These are phyloP conservation scores for Mycena epipterygia DNA, from an alignment of 768 basidiomycete species.

Conservation along the genomic window DNA sequence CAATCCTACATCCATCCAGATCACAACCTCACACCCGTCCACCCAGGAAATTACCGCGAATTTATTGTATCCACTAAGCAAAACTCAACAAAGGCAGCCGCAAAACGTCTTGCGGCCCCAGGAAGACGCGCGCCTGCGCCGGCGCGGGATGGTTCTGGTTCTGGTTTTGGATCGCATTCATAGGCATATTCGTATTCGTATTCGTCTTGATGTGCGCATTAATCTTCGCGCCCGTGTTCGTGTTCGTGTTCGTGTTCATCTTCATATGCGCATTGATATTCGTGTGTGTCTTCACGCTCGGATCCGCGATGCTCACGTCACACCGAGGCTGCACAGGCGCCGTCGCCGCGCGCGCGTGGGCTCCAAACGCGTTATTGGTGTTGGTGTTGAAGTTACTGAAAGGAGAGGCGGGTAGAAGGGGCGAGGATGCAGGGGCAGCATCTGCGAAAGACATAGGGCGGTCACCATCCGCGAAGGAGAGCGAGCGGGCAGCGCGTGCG, in stretches of 20 bases:
- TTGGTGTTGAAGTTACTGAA: neutral
- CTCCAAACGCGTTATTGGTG: neutral
- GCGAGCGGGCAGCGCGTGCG: too few species aligned
- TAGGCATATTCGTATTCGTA: neutral
- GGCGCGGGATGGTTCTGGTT: too few species aligned
- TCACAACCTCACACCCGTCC: too few species aligned
- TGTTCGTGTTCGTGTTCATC: conserved; percentile 5
- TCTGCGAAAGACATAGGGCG: too few species aligned
- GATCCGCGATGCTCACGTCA: neutral
- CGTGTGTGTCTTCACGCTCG: neutral
- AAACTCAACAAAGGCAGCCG: too few species aligned
- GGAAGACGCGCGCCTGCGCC: too few species aligned
- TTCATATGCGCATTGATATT: neutral
- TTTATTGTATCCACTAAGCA: too few species aligned
- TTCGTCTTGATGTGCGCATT: neutral
- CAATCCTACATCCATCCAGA: too few species aligned
- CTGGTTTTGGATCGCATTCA: too few species aligned
- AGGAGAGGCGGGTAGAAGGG: neutral
- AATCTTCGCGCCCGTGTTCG: neutral
- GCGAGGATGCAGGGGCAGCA: neutral
- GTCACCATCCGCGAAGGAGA: too few species aligned
- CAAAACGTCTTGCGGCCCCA: too few species aligned
- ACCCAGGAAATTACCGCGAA: too few species aligned
- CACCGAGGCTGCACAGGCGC: neutral
- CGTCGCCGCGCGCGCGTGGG: conserved; percentile 16